Evolutionary conservation across 2,329 filamentous ascomycete species (phyloP).

Genomic region (Colletotrichum lentis): DNA sequence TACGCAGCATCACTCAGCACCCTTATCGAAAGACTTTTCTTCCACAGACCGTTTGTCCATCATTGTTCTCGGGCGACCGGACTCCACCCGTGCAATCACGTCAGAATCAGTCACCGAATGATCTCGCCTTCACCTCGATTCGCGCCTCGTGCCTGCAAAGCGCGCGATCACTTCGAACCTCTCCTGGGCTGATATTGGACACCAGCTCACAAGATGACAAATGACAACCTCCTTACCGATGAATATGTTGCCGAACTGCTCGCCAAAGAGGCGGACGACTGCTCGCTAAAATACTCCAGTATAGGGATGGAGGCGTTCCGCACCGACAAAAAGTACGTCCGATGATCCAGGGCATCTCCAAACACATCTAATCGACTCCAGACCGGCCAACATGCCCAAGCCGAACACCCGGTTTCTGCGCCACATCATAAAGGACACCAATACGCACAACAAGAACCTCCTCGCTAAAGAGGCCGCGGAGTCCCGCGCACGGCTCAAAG

Average conservation of each 20-base stretch:
- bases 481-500: constrained; percentile 72
- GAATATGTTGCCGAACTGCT: constrained; percentile 84
- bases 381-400: constrained; percentile 75
- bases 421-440: constrained; percentile 87
- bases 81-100: background rate
- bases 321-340: constrained; percentile 57
- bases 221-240: constrained; percentile 69
- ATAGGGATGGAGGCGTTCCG: constrained; percentile 75
- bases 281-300: constrained; percentile 76
- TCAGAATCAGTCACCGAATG: constrained; percentile 5
- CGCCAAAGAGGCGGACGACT: constrained; percentile 78
- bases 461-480: constrained; percentile 86
- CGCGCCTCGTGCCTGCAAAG: constrained; percentile 2
- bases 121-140: background rate
- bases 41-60: background rate
- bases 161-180: background rate
- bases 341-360: background rate
- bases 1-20: background rate
- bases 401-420: constrained; percentile 91
- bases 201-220: constrained; percentile 47
- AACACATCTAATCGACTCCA: constrained; percentile 46
- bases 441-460: constrained; percentile 87
- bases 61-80: background rate
- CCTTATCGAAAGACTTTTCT: background rate
- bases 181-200: background rate